phyloP scores from a whole-genome alignment of 331 rosid genomes.

The Cydonia oblonga region DNA sequence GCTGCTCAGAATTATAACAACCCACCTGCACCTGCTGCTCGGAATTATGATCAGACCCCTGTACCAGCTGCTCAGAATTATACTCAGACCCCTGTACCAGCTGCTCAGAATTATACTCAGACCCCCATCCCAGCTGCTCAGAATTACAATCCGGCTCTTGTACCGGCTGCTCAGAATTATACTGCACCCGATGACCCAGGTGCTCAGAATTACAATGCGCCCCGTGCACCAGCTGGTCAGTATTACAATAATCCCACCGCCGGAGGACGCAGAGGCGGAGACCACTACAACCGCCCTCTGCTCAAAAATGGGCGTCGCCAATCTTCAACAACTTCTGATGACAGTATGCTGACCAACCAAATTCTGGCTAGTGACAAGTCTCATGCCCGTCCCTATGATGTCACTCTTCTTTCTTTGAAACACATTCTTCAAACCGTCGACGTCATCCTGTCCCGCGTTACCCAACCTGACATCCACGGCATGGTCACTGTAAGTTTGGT shows the following conservation, averaged over 20 bases:
- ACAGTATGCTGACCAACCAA: conserved; percentile 5
- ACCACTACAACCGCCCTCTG: not conserved
- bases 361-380: conserved; percentile 7
- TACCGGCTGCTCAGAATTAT: not conserved
- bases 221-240: not conserved
- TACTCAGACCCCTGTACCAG: not conserved
- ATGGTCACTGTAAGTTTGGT: not conserved
- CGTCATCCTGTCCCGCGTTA: conserved; percentile 10
- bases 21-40: not conserved
- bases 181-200: not conserved
- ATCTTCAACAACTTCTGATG: conserved; percentile 4
- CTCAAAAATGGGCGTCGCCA: not conserved
- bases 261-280: not conserved
- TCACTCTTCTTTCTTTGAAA: conserved; percentile 1
- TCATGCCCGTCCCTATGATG: conserved; percentile 1
- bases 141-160: not conserved
- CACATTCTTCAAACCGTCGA: conserved; percentile 14
- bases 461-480: not conserved
- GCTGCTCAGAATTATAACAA: not conserved
- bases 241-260: not conserved
- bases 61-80: not conserved
- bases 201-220: not conserved
- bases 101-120: not conserved
- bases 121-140: not conserved
- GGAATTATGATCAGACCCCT: not conserved